Percentiles rank a stretch among this genome's conserved stretches.
These are phyloP conservation scores for Encephalitozoon cuniculi DNA, from an alignment of 371 early-diverging fungal species.

Conservation along the genomic window DNA sequence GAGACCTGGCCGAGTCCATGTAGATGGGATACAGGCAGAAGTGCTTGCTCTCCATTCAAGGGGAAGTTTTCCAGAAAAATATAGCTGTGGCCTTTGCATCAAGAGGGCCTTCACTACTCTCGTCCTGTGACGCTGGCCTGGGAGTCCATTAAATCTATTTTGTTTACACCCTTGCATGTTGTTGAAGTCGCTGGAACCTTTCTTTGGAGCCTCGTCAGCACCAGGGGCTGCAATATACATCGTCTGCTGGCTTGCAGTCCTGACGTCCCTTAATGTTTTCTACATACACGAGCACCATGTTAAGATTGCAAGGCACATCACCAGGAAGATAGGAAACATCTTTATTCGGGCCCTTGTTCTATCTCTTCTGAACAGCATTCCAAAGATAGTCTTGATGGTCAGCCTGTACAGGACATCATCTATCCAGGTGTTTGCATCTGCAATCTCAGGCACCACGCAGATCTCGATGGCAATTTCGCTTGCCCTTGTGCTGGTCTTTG, in stretches of 20 bases:
- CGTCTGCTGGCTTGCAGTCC: background rate
- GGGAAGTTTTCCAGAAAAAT: background rate
- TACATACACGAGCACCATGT: background rate
- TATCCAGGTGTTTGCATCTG: background rate
- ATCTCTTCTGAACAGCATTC: background rate
- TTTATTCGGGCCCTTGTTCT: background rate
- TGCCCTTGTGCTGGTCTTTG: background rate
- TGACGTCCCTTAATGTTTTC: background rate
- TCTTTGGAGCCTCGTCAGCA: background rate
- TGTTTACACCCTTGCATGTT: constrained; percentile 13
- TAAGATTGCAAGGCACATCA: background rate
- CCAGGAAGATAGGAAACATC: background rate
- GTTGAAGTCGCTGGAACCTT: background rate
- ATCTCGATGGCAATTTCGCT: background rate
- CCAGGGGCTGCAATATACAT: background rate
- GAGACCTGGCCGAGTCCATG: constrained; percentile 29
- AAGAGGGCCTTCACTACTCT: background rate
- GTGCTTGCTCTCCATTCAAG: constrained; percentile 15
- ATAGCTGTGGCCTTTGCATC: background rate
- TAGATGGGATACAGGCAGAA: constrained; percentile 48
- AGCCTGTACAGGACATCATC: background rate
- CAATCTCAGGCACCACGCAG: background rate
- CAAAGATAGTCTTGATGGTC: constrained; percentile 1
- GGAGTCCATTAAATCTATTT: constrained; percentile 2
- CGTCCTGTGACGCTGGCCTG: no score